phyloP scores from a whole-genome alignment of 768 basidiomycete genomes.

The Leccinum fibrillosum region DNA sequence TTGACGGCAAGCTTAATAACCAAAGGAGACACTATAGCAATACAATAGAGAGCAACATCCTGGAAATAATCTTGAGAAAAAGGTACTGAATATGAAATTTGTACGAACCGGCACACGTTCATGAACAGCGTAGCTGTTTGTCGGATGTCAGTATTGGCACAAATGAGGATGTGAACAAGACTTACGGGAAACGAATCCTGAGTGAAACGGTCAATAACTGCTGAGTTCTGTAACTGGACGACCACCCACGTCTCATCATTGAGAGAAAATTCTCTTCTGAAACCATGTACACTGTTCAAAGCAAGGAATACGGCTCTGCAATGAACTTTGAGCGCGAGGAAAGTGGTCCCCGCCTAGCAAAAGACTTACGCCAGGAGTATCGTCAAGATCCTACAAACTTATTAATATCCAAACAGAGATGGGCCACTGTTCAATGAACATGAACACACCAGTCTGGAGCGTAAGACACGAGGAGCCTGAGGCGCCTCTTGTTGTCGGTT shows the following conservation, averaged over 20 bases:
- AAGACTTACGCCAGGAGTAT: conserved; percentile 57
- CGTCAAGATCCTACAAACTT: conserved; percentile 56
- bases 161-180: neutral
- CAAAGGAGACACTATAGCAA: conserved; percentile 63
- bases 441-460: conserved; percentile 68
- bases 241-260: conserved; percentile 62
- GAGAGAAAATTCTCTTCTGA: conserved; percentile 74
- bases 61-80: conserved; percentile 17
- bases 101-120: conserved; percentile 73
- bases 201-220: conserved; percentile 12
- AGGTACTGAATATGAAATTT: neutral
- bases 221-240: neutral
- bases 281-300: conserved; percentile 66
- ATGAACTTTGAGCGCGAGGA: neutral
- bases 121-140: conserved; percentile 58
- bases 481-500: conserved; percentile 27
- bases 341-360: neutral
- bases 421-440: conserved; percentile 16
- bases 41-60: conserved; percentile 49
- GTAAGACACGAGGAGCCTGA: conserved; percentile 58
- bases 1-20: conserved; percentile 69
- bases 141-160: conserved; percentile 5
- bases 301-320: conserved; percentile 59
- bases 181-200: conserved; percentile 26
- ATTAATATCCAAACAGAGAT: neutral